Conservation (phyloP, 2,329 filamentous ascomycete genomes). For the Annulohypoxylon truncatum region DNA sequence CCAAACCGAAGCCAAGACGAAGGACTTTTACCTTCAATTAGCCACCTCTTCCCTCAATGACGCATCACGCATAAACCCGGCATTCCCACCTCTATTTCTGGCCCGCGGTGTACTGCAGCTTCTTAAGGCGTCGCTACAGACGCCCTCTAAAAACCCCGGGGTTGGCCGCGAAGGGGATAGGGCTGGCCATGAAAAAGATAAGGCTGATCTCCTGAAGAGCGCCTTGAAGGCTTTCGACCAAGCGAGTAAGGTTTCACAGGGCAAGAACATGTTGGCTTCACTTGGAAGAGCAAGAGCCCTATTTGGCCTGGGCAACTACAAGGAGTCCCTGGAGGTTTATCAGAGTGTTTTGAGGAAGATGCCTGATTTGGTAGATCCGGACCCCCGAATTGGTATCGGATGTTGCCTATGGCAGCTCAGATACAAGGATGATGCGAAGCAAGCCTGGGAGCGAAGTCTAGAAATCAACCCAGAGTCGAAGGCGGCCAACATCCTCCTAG, state of each 20-base stretch:
- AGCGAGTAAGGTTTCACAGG: conserved; percentile 83
- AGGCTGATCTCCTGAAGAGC: conserved; percentile 82
- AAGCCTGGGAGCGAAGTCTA: conserved; percentile 88
- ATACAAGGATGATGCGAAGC: conserved; percentile 90
- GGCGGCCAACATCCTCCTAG: conserved; percentile 88
- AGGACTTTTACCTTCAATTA: conserved; percentile 90
- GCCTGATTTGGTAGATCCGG: conserved; percentile 89
- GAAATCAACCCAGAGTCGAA: conserved; percentile 87
- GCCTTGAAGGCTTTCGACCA: conserved; percentile 96
- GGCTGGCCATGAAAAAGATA: conserved; percentile 71
- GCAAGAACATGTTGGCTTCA: conserved; percentile 90
- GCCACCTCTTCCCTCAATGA: conserved; percentile 95
- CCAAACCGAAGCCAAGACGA: conserved; percentile 82
- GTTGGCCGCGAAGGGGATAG: conserved; percentile 59
- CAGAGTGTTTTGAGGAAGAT: conserved; percentile 88
- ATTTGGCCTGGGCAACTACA: conserved; percentile 87
- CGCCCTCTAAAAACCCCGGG: conserved; percentile 74
- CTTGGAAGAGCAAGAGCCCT: conserved; percentile 89
- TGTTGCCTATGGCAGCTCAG: conserved; percentile 98
- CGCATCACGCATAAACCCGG: conserved; percentile 91
- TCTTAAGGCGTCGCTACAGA: conserved; percentile 85
- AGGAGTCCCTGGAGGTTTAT: conserved; percentile 84
- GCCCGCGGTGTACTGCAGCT: conserved; percentile 91
- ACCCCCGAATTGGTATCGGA: conserved; percentile 94
- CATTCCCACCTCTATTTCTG: conserved; percentile 90